phyloP scores from a whole-genome alignment of 2,329 filamentous ascomycete genomes.

The Cordyceps fumosorosea region DNA sequence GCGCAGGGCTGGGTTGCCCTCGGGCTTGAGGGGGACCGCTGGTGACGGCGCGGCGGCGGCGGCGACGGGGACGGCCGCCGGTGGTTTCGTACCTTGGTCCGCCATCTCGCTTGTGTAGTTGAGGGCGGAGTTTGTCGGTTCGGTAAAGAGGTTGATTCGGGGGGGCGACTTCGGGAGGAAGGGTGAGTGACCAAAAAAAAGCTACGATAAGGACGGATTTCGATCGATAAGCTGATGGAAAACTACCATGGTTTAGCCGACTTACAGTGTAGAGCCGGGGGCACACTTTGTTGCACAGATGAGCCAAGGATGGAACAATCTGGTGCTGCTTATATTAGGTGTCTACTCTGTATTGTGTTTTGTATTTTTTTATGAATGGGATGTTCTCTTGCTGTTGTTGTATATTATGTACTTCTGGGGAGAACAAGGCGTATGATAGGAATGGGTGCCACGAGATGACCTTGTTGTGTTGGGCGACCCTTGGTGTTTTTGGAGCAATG shows the following conservation, averaged over 20 bases:
- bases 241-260: slow-evolving; percentile 6
- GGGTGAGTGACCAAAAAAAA: slow-evolving; percentile 9
- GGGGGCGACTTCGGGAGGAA: not conserved
- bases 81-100: slow-evolving; percentile 4
- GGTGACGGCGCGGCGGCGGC: slow-evolving; percentile 19
- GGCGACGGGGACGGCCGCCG: slow-evolving; percentile 16
- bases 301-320: not conserved
- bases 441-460: too few species aligned
- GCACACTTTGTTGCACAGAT: not conserved
- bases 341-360: not conserved
- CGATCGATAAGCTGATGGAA: slow-evolving; percentile 2
- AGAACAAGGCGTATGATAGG: too few species aligned
- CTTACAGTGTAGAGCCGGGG: not conserved
- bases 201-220: slow-evolving; percentile 5
- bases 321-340: not conserved
- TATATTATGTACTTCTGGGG: too few species aligned
- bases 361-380: too few species aligned
- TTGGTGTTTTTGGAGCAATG: too few species aligned
- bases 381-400: too few species aligned
- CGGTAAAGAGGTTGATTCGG: not conserved
- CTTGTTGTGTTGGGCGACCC: too few species aligned
- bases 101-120: slow-evolving; percentile 1
- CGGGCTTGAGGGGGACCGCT: slow-evolving; percentile 32
- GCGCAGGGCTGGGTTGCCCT: slow-evolving; percentile 63
- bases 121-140: not conserved